Percentiles rank a stretch among this genome's conserved stretches.
These are phyloP conservation scores for Fusarium sp. DNA, from an alignment of 2,329 filamentous ascomycete species.

Conservation along the genomic window DNA sequence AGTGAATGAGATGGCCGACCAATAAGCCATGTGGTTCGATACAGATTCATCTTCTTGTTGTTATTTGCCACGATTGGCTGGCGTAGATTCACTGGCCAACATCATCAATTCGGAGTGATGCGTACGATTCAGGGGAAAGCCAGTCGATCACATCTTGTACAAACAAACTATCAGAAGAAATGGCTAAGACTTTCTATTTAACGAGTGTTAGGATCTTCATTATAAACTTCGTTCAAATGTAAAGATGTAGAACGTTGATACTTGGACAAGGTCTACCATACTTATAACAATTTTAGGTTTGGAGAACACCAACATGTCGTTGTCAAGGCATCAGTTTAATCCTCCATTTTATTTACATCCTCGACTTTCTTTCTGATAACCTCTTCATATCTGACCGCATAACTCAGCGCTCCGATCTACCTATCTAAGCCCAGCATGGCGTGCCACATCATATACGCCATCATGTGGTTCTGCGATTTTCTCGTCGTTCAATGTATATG, in stretches of 20 bases:
- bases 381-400: neutral
- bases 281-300: neutral
- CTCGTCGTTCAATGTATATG: neutral
- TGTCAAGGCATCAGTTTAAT: neutral
- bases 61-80: neutral
- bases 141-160: neutral
- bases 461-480: neutral
- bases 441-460: neutral
- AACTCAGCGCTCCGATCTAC: neutral
- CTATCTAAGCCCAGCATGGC: neutral
- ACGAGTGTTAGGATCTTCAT: too few species aligned
- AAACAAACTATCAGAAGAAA: too few species aligned
- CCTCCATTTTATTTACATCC: neutral
- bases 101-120: neutral
- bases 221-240: neutral
- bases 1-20: neutral
- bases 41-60: neutral
- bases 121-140: rapidly evolving
- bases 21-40: rapidly evolving
- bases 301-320: neutral
- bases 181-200: too few species aligned
- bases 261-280: neutral
- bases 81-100: neutral
- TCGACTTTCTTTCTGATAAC: neutral
- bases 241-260: neutral